Evolutionary conservation across 1,284 basidiomycete genomes (phyloP), one percentile per base, ranked within the genome.

Genomic region (Ustilago nuda): DNA sequence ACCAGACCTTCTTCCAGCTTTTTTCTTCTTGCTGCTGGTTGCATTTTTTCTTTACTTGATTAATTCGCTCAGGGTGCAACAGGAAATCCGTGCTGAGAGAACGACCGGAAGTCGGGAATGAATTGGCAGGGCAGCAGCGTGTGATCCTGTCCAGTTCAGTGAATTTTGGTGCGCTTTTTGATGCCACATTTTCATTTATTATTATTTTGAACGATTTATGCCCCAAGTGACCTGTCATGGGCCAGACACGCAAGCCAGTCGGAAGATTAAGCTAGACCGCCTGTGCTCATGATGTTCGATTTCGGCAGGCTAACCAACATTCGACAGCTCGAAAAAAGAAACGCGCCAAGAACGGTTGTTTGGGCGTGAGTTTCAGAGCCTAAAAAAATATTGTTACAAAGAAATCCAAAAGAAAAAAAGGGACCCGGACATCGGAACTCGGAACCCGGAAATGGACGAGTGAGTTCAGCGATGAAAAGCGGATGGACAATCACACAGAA

Each of bases 351-450:
- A 27, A 27, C 23, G 3, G 23, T 27, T 27, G 23, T 23, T 23
- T 23, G 23, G 2, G 23, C 2, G 30, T 27, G 48, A 50, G 48
- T 50, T 50, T 50, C 48, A 27, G 23, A 32, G 30, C 48, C 37
- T 11, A 36, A 54, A 36, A 54, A 61, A 61, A n/a, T n/a, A n/a
- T n/a, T n/a, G n/a, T n/a, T n/a, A n/a, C n/a, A n/a, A n/a, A n/a
- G n/a, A n/a, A n/a, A n/a, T n/a, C n/a, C n/a, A 36, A 54, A 36
- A 54, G 54, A 61, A n/a, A 32, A 27, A 32, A 50, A 50, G 5
- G 59, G 46, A 53, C 56, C 61, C 23, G 63, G 69, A 62, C 46
- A 60, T 65, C 23, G 63, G 69, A 62, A 66, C 27, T 72, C 69
- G 63, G 69, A 27, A 66, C 27, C 63, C 69, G 63, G 69, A 61